Percentiles rank a stretch among this genome's conserved stretches.
phyloP scores from a whole-genome alignment of 805 yeast species.

The Myxozyma geophila region DNA sequence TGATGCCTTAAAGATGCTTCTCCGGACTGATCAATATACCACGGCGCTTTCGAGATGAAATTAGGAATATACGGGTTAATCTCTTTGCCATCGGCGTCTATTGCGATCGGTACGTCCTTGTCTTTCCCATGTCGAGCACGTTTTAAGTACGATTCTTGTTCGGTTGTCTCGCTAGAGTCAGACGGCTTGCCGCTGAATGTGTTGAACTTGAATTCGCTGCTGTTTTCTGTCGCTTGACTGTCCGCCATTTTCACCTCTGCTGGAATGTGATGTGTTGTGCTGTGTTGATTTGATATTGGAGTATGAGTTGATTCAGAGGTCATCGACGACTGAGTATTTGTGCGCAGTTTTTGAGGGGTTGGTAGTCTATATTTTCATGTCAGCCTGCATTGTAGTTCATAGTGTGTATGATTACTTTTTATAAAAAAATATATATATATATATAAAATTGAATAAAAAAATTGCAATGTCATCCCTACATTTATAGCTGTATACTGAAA shows the following conservation, averaged over 20 bases:
- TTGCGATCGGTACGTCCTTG: slow-evolving; percentile 32
- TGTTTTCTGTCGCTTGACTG: not conserved
- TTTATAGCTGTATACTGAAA: no score
- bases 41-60: slow-evolving; percentile 44
- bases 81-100: slow-evolving; percentile 47
- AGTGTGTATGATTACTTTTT: no score
- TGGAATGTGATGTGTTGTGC: not conserved
- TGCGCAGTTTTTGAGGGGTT: no score
- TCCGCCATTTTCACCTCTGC: not conserved
- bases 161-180: not conserved
- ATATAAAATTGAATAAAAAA: no score
- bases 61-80: slow-evolving; percentile 46
- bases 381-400: no score
- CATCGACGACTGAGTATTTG: no score
- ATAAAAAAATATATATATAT: no score
- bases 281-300: no score
- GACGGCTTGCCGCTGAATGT: slow-evolving; percentile 10
- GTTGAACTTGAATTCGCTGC: slow-evolving; percentile 5
- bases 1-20: slow-evolving; percentile 42
- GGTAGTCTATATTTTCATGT: no score
- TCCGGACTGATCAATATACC: slow-evolving; percentile 42
- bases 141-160: not conserved
- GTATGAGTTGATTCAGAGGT: no score
- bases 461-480: no score
- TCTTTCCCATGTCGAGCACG: slow-evolving; percentile 14